Evolutionary conservation across 352 stramenopile genomes (phyloP).

Genomic region (Pythium utonaiense): DNA sequence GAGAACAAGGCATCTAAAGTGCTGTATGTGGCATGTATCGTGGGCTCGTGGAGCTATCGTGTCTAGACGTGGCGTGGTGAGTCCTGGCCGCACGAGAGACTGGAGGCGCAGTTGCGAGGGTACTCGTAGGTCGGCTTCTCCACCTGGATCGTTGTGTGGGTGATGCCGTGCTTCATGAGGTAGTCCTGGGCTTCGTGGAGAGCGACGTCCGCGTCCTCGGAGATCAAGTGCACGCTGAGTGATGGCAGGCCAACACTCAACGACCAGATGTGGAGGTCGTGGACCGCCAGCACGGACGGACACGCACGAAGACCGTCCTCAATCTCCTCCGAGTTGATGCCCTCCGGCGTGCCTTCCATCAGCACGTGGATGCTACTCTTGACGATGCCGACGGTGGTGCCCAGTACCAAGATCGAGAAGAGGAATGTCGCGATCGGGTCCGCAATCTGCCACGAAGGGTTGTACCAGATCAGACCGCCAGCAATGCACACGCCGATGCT

Average conservation of each 20-base stretch:
- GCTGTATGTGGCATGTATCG: no score
- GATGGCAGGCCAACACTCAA: constrained; percentile 89
- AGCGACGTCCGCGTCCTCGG: constrained; percentile 56
- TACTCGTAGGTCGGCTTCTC: constrained; percentile 70
- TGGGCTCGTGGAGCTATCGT: not conserved
- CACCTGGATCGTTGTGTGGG: constrained; percentile 88
- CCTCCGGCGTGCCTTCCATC: constrained; percentile 93
- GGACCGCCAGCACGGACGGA: constrained; percentile 88
- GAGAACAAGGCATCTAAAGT: no score
- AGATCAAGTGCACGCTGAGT: constrained; percentile 92
- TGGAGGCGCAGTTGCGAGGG: constrained; percentile 60
- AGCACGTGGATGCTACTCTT: constrained; percentile 91
- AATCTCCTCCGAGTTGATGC: constrained; percentile 87
- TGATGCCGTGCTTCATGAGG: constrained; percentile 75
- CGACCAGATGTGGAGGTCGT: constrained; percentile 98
- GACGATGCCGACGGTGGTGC: constrained; percentile 91
- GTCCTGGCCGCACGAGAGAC: constrained; percentile 76
- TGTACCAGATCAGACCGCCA: constrained; percentile 95
- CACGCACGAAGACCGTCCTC: constrained; percentile 74
- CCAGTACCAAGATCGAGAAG: constrained; percentile 95
- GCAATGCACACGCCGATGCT: constrained; percentile 95
- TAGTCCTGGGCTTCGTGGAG: constrained; percentile 70
- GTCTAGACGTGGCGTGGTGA: constrained; percentile 45
- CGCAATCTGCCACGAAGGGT: constrained; percentile 93
- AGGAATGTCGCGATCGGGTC: constrained; percentile 97